phyloP scores from a whole-genome alignment of 345 rosid species.

The Lepidium sativum region DNA sequence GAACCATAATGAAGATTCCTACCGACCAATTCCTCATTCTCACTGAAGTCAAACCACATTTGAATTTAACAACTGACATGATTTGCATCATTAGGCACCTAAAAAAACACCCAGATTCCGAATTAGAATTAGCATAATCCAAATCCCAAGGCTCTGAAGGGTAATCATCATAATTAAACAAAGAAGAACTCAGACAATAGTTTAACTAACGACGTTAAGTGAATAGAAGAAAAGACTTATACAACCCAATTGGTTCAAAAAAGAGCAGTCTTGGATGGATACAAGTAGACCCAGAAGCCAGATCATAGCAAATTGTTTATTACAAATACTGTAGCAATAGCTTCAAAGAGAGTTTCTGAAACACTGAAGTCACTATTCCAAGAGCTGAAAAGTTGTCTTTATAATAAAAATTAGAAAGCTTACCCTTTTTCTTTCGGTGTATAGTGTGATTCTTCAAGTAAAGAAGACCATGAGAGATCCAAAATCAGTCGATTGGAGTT shows the following conservation, averaged over 20 bases:
- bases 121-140: not conserved
- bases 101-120: not conserved
- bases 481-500: not conserved
- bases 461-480: constrained; percentile 1
- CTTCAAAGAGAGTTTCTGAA: not conserved
- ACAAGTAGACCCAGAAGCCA: constrained; percentile 4
- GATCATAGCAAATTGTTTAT: not conserved
- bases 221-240: not conserved
- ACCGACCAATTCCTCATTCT: constrained; percentile 75
- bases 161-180: not conserved
- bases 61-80: constrained; percentile 21
- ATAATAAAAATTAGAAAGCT: not conserved
- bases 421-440: not conserved
- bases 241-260: not conserved
- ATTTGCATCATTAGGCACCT: not conserved
- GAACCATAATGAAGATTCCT: constrained; percentile 51
- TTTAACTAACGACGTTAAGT: not conserved
- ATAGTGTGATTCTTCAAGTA: not conserved
- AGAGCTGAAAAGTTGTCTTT: not conserved
- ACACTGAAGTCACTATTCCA: not conserved
- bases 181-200: not conserved
- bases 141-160: not conserved
- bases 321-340: not conserved
- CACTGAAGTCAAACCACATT: constrained; percentile 26
- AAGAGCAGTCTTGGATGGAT: not conserved